These are phyloP conservation scores for Albugo candida DNA, from an alignment of 352 stramenopile genomes.

Conservation along the genomic window DNA sequence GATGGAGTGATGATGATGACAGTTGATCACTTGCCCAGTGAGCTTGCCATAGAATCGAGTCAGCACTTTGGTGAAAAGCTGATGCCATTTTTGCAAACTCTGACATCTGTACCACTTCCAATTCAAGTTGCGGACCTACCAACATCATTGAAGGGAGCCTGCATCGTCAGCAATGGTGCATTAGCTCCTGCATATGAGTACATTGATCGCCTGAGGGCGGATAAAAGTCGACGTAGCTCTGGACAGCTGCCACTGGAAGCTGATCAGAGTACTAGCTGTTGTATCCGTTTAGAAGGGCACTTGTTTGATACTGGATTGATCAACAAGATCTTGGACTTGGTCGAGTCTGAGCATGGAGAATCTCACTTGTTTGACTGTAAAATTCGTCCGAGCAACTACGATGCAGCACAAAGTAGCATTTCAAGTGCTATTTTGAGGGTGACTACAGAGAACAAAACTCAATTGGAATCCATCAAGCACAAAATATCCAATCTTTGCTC, in stretches of 20 bases:
- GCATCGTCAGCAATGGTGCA: slow-evolving; percentile 79
- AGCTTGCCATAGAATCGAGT: slow-evolving; percentile 86
- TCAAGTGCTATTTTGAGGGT: slow-evolving; percentile 69
- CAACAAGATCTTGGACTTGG: slow-evolving; percentile 88
- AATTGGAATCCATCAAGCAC: slow-evolving; percentile 65
- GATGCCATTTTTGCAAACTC: slow-evolving; percentile 57
- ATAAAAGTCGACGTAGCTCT: slow-evolving; percentile 52
- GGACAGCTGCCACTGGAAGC: slow-evolving; percentile 44
- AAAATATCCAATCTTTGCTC: slow-evolving; percentile 75
- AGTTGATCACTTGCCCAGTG: slow-evolving; percentile 90
- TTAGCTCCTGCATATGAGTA: slow-evolving; percentile 81
- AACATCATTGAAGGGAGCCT: slow-evolving; percentile 72
- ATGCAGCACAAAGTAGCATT: slow-evolving; percentile 17
- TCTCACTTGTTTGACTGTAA: slow-evolving; percentile 86
- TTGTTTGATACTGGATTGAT: slow-evolving; percentile 93
- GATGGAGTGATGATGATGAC: slow-evolving; percentile 85
- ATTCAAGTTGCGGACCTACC: slow-evolving; percentile 32
- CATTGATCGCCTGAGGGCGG: slow-evolving; percentile 80
- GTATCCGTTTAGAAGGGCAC: slow-evolving; percentile 77
- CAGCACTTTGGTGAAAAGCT: slow-evolving; percentile 87
- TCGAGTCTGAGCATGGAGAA: slow-evolving; percentile 73
- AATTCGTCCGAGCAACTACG: slow-evolving; percentile 63
- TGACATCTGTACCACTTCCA: slow-evolving; percentile 30
- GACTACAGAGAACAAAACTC: slow-evolving; percentile 46
- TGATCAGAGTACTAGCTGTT: slow-evolving; percentile 50